Base-by-base conservation (phyloP, 306 rosid genomes). In the Begonia fuchsioides region DNA sequence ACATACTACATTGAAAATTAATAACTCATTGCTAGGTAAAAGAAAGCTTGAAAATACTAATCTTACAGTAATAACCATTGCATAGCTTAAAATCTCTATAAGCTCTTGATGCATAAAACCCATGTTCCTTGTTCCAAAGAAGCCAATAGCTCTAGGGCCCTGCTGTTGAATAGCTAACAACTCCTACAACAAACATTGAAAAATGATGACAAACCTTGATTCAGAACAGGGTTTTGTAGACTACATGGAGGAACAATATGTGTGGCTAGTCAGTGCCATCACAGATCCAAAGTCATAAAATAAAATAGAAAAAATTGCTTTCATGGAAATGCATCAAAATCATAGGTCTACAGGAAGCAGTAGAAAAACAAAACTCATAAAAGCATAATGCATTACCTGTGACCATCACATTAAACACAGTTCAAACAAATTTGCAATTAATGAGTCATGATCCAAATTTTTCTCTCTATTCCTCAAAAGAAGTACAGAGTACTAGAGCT, bases 61-160 rank as follows among this genome's bases (percentile, higher is more conserved):
- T 66, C 94, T 78, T 77, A 90, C 98, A 70, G 98, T 90, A 68
- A 90, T 85, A 68, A 90, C 98, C 98, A 90, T 81, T 32, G 98
- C 98, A 77, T 90, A 90, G 77, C 98, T 90, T 59, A 90, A 94
- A 76, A 90, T 90, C 78, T 90, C 98, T 52, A 90, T 85, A 56
- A 90, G 87, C 44, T 90, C 82, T 71, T 90, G 98, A 66, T 90
- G 98, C 98, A 85, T 79, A 77, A 90, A 90, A 56, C 98, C 98
- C 98, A 90, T 90, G 71, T 90, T 90, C 63, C 98, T 68, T 5
- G 98, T 90, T 60, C 95, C 98, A 71, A 90, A 90, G 68, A 90
- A 90, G 54, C 95, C 95, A 57, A 90, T 85, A 61, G 98, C 63
- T 77, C 98, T 75, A 47, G 98, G 98, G 59, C 98, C 98, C 79